These are phyloP conservation scores for Fraxinus sp. DNA, from an alignment of 305 asterid species.

Conservation along the genomic window DNA sequence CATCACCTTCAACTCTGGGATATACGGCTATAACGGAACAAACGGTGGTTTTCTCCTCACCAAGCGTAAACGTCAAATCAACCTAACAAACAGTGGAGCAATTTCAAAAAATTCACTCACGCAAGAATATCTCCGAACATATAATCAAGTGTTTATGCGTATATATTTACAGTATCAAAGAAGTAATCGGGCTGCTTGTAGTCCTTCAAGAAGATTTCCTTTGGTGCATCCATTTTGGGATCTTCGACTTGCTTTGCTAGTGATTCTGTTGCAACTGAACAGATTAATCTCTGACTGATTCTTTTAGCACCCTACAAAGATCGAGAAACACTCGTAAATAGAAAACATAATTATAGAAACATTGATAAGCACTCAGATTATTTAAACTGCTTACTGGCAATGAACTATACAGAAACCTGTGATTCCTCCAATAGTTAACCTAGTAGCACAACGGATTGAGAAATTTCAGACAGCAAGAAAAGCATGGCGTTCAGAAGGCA, in stretches of 20 bases:
- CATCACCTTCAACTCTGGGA: constrained; percentile 77
- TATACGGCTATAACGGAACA: constrained; percentile 54
- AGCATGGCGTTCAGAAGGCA: neutral
- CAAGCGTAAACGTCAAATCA: constrained; percentile 70
- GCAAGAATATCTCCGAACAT: neutral
- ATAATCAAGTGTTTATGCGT: neutral
- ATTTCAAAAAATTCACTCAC: neutral
- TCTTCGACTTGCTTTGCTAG: constrained; percentile 61
- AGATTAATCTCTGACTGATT: constrained; percentile 51
- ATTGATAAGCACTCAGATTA: neutral
- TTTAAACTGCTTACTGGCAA: constrained; percentile 46
- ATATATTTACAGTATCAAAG: constrained; percentile 54
- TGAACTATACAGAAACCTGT: constrained; percentile 32
- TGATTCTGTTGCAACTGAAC: constrained; percentile 78
- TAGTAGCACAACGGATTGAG: constrained; percentile 28
- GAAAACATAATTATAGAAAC: neutral
- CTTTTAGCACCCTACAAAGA: constrained; percentile 37
- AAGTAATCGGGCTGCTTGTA: constrained; percentile 83
- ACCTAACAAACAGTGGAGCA: constrained; percentile 43
- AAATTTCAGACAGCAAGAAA: constrained; percentile 11
- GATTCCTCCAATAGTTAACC: constrained; percentile 46
- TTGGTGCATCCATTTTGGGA: constrained; percentile 69
- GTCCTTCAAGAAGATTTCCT: constrained; percentile 88
- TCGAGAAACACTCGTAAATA: constrained; percentile 17
- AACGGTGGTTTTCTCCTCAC: constrained; percentile 79